Evolutionary conservation across 768 basidiomycete species (phyloP), one percentile per base, ranked within the genome.

Genomic region (Polyporus arcularius): DNA sequence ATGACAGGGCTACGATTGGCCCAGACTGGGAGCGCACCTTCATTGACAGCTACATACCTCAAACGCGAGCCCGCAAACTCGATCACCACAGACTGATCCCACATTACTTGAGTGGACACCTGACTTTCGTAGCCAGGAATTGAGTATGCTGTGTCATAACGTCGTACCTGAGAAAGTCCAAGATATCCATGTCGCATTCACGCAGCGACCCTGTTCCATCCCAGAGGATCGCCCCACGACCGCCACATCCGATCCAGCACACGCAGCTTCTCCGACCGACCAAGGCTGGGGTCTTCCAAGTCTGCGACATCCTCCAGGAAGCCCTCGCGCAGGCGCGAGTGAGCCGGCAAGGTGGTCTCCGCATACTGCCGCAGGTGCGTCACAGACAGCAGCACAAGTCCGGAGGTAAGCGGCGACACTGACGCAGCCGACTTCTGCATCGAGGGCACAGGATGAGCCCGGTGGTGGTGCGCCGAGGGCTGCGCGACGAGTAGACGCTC

Each of bases 221-320:
- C 87, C 18, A 91, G 78, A n/a, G 78, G 75, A 7, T 67, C 73
- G 0, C 89, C 89, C 93, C 94, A 98, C 57, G 85, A 85, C 67
- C 89, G 84, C 92, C 94, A 94, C 86, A 96, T 94, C 70, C 92
- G 76, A 51, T 94, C 85, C 4, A 96, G 78, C 2, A 95, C 88
- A 48, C 80, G 75, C 70, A 92, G 70, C 75, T 96, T 94, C 68
- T 91, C 91, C 49, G 79, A 78, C 56, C 86, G 76, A 8, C 82
- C 82, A 53, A 96, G 70, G 62, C 76, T 77, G 0, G 89, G 86
- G 67, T 93, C 85, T 72, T 95, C 94, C 54, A 98, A 72, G 72
- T 94, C 88, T 32, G 80, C 78, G 0, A 97, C 82, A 68, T 98
- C 96, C 55, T 91, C 88, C 63, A 98, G 73, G 73, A 97, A 96